Conservation (phyloP, 805 yeast species). For the Sugiyamaella chiloensis region DNA sequence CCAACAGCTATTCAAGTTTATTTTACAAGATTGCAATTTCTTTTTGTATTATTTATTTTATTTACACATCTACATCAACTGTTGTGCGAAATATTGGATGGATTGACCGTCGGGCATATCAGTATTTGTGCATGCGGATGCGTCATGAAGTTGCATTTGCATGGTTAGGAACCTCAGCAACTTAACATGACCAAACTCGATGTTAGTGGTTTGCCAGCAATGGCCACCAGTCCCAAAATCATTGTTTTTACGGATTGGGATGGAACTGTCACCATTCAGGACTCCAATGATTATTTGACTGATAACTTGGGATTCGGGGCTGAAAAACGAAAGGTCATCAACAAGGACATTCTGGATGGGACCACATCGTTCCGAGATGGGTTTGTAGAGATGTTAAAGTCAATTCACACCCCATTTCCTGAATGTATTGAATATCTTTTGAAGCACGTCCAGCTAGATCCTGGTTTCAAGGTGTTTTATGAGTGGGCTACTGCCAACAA, state of each 20-base stretch:
- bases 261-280: constrained; percentile 95
- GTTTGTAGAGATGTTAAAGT: constrained; percentile 78
- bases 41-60: no score
- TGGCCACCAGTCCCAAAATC: constrained; percentile 47
- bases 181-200: constrained; percentile 5
- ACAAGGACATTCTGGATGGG: constrained; percentile 69
- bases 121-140: no score
- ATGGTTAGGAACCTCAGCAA: no score
- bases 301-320: constrained; percentile 86
- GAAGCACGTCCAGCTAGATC: constrained; percentile 71
- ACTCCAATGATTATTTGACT: constrained; percentile 87
- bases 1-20: no score
- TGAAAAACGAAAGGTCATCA: constrained; percentile 60
- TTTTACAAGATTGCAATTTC: no score
- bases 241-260: constrained; percentile 97
- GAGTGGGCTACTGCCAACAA: constrained; percentile 68
- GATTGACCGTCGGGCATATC: no score
- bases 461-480: constrained; percentile 82
- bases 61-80: no score
- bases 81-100: no score
- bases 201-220: constrained; percentile 26
- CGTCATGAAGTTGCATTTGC: no score
- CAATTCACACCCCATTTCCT: constrained; percentile 70
- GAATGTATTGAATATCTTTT: constrained; percentile 72
- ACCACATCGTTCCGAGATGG: constrained; percentile 66